Conservation (phyloP, 169 alveolate species). For the Fabrea salina region DNA sequence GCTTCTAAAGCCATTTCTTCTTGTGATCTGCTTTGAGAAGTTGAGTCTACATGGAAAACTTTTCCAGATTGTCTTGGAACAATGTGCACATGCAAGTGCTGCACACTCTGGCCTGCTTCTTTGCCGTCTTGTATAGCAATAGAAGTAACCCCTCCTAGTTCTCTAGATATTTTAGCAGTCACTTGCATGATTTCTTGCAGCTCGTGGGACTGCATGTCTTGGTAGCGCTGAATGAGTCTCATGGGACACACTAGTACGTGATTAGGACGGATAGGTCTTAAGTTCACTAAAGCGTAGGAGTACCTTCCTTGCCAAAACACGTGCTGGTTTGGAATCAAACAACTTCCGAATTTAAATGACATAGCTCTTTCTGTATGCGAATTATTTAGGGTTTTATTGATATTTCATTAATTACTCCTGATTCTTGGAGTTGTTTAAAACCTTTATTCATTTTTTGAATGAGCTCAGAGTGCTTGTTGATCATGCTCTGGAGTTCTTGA, state of each 20-base stretch:
- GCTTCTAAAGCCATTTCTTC: conserved; percentile 11
- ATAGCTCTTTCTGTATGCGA: no score
- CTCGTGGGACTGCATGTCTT: not conserved
- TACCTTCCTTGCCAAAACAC: conserved; percentile 8
- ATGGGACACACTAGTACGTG: conserved; percentile 2
- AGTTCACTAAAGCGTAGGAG: conserved; percentile 5
- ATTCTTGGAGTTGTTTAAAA: no score
- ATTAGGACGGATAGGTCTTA: not conserved
- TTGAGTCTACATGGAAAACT: not conserved
- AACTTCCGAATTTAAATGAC: not conserved
- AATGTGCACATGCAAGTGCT: conserved; percentile 87
- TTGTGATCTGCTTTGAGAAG: not conserved
- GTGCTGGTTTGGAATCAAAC: not conserved
- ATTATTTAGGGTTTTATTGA: no score
- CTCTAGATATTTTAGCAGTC: not conserved
- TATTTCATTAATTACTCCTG: no score
- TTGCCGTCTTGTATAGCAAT: conserved; percentile 80
- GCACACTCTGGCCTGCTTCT: conserved; percentile 89
- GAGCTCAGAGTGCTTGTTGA: no score
- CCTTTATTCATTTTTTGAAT: no score
- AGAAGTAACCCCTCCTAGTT: not conserved
- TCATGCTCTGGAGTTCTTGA: no score
- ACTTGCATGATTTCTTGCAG: not conserved
- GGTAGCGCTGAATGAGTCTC: not conserved
- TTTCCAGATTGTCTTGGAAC: conserved; percentile 71